Base-by-base conservation (phyloP, 768 basidiomycete species). In the Epithele typhae region DNA sequence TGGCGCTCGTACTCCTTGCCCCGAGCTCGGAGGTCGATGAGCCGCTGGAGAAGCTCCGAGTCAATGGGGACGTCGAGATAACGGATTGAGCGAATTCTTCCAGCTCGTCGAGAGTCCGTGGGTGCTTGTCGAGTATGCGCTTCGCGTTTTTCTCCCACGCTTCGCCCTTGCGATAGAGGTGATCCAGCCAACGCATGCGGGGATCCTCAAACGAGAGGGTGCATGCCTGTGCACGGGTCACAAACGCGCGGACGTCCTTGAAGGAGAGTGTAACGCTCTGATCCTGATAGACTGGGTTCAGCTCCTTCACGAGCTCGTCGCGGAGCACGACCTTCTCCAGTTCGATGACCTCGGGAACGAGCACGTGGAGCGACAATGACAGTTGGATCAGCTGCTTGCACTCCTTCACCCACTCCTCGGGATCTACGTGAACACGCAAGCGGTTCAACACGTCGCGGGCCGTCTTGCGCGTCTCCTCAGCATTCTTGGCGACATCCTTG, bases 281-380 rank as follows among this genome's bases (percentile, higher is more conserved):
- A 4, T 64, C 66, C 37, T 92, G 88, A 39, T 89, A 84, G 19
- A 86, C 66, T 52, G 78, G 84, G 41, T 81, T 81, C 30, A 95
- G 69, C 57, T 93, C 91, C 49, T 68, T 75, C 52, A 88, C 66
- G 50, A 95, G 78, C 57, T 84, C 80, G 58, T 88, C 82, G 10
- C 90, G 79, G 46, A 86, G 78, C 19, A 91, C 84, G 46, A 93
- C 82, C 65, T 80, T 84, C 69, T 88, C 83, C 17, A 96, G 74
- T 52, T 85, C 80, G 15, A 72, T 61, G 12, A 94, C 69, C 62
- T 93, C 90, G 12, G 91, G 86, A 17, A 95, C 71, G 40, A 81
- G 74, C n/a, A 95, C 84, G 54, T 92, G 92, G 44, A 94, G 65
- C 8, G 87, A 83, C 3, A 82, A 82, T 2, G 81, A 83, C 22